Evolutionary conservation across 2,329 filamentous ascomycete genomes (phyloP), one percentile per base, ranked within the genome.

Genomic region (Verticillium tricorpus): DNA sequence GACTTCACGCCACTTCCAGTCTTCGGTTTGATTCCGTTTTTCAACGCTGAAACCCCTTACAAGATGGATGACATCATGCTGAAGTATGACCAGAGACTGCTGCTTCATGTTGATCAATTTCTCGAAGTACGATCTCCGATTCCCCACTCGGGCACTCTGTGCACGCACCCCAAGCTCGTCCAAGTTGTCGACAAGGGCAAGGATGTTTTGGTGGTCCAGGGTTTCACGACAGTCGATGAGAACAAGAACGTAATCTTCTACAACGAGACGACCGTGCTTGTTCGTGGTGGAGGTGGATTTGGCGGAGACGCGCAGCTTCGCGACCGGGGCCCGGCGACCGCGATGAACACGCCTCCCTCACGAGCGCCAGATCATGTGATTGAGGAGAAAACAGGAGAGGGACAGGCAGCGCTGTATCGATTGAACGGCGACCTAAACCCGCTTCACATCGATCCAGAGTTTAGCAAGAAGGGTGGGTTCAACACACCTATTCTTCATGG

Each of bases 41-140:
- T 98, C 80, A 90, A 90, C 78, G 89, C 92, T 64, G 84, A 90
- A 67, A 81, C 88, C 64, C 92, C 94, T 32, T 98, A 90, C 81
- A 87, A 83, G 76, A 84, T 95, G 70, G 86, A 88, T 72, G 87
- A 93, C 62, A 85, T 99, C 64, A 90, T 98, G 32, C 93, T 93
- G 75, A 96, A 98, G 83, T 99, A 97, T 83, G 92, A 87, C 40
- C 94, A 93, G 65, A 97, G 97, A 92, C 97, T 97, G 93, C 87
- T 99, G 58, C 89, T 99, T 28, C 95, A 99, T 80, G 95, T 95
- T 73, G 95, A 99, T 83, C 95, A 99, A 78, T 99, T 93, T 80
- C 91, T 99, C 66, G 95, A 99, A 79, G 85, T 99, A 72, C 92
- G 94, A 77, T 96, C 88, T 80, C 95, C 95, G 50, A 90, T 98